Conservation (phyloP, 2,329 filamentous ascomycete genomes). For the Grosmannia penicillata region DNA sequence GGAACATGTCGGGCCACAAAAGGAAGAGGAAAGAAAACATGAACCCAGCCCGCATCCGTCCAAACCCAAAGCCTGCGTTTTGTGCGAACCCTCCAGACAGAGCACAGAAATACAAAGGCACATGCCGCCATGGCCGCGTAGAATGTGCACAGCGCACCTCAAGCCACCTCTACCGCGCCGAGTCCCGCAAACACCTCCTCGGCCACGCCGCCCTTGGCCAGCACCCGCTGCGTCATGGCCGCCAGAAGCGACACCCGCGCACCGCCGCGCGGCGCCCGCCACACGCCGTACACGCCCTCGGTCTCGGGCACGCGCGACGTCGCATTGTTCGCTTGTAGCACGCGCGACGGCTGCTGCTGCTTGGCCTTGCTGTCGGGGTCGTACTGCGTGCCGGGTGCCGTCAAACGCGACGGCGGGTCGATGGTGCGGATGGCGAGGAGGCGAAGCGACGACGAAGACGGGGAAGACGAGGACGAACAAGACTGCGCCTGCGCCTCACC, state of each 20-base stretch:
- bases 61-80: no score
- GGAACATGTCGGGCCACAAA: no score
- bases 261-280: slow-evolving; percentile 74
- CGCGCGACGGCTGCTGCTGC: slow-evolving; percentile 24
- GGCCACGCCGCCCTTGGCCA: slow-evolving; percentile 66
- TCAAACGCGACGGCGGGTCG: slow-evolving; percentile 59
- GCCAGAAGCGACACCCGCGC: slow-evolving; percentile 61
- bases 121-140: no score
- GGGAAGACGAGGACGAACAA: slow-evolving; percentile 11
- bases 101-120: background rate
- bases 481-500: slow-evolving; percentile 25
- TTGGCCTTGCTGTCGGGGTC: slow-evolving; percentile 34
- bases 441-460: slow-evolving; percentile 33
- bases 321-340: slow-evolving; percentile 12
- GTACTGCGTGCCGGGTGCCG: slow-evolving; percentile 55
- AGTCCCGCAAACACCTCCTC: slow-evolving; percentile 76
- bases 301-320: slow-evolving; percentile 27
- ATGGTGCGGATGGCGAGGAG: slow-evolving; percentile 58
- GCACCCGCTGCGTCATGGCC: slow-evolving; percentile 59
- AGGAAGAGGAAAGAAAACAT: background rate
- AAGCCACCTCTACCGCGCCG: slow-evolving; percentile 57
- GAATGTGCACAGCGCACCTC: background rate
- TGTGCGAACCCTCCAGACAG: no score
- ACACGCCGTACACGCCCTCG: slow-evolving; percentile 55
- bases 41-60: no score